A percentile compares a stretch with the other conserved stretches of the same genome.
phyloP scores from a whole-genome alignment of 108 stramenopile species.

The Stephanodiscus minutulus region DNA sequence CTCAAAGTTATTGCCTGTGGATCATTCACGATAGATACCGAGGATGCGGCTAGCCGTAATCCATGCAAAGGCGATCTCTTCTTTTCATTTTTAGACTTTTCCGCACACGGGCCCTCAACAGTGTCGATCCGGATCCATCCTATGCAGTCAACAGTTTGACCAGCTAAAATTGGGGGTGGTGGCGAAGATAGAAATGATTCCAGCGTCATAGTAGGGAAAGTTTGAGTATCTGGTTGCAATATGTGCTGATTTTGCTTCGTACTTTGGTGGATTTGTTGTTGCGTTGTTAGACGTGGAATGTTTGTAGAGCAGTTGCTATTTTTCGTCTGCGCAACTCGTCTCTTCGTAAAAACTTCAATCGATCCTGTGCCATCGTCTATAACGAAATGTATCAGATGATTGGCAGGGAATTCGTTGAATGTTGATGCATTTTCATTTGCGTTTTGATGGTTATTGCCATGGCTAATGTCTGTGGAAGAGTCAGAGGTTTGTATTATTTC shows the following conservation, averaged over 20 bases:
- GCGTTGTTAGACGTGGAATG: background rate
- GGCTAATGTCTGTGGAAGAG: background rate
- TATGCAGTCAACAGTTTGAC: slow-evolving; percentile 49
- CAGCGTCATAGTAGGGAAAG: background rate
- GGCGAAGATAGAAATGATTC: slow-evolving; percentile 16
- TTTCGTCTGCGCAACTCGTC: slow-evolving; percentile 2
- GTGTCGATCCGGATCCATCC: slow-evolving; percentile 27
- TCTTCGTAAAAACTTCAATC: slow-evolving; percentile 30
- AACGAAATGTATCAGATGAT: slow-evolving; percentile 5
- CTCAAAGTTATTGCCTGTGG: slow-evolving; percentile 40
- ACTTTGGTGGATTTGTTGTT: background rate
- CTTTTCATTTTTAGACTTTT: background rate
- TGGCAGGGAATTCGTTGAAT: background rate
- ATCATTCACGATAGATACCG: slow-evolving; percentile 36
- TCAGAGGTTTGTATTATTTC: slow-evolving; percentile 14
- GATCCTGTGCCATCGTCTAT: slow-evolving; percentile 47
- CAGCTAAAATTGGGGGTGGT: slow-evolving; percentile 20
- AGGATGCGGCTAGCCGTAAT: slow-evolving; percentile 30
- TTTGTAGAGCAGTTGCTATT: background rate
- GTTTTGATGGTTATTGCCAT: background rate
- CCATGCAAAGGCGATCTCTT: background rate
- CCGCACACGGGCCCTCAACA: background rate
- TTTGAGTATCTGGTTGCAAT: background rate
- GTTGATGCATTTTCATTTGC: background rate
- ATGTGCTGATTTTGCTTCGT: slow-evolving; percentile 10